Base-by-base conservation (phyloP, 306 rosid species). In the Fagus sylvatica region DNA sequence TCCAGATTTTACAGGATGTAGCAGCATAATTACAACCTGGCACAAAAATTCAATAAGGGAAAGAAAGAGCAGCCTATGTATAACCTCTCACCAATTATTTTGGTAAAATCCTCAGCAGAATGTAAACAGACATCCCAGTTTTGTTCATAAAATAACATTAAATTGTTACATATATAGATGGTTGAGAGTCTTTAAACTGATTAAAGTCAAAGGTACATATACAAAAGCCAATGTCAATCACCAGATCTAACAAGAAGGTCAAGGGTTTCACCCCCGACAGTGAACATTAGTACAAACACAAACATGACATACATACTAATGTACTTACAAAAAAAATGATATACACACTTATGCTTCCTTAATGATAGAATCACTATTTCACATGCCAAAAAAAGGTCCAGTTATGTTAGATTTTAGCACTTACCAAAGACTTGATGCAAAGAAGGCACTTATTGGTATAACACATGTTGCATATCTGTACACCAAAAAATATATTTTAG, bases 391-490 rank as follows among this genome's bases (percentile, higher is more conserved):
- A 40, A 55, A 54, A 60, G 16, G 28, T 69, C 54, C 17, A 73
- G 49, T 54, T 81, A 10, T 49, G 15, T 36, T 77, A 55, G 22
- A 33, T 46, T 66, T 60, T 15, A 46, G 77, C 74, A 76, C 93
- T 94, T 87, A 94, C 97, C 97, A 94, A 56, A 94, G 97, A 78
- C 98, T 94, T 74, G 97, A 92, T 28, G 98, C 98, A 73, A 94
- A 92, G 90, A 92, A 94, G 30, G 95, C 98, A 78, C 98, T 92
- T 51, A 92, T 94, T 6, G 97, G 98, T 78, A 94, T 74, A 69
- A 94, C 98, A 86, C 98, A 88, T 1, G 97, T 92, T 81, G 90
- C 97, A 79, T 94, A 94, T 89, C 98, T 94, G 96, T 40, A 13
- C 49, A 39, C 70, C 79, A 85, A 32, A 37, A 17, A 69, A 75